Conservation (phyloP, 1,284 basidiomycete genomes). For the Heimioporus punctisporus region DNA sequence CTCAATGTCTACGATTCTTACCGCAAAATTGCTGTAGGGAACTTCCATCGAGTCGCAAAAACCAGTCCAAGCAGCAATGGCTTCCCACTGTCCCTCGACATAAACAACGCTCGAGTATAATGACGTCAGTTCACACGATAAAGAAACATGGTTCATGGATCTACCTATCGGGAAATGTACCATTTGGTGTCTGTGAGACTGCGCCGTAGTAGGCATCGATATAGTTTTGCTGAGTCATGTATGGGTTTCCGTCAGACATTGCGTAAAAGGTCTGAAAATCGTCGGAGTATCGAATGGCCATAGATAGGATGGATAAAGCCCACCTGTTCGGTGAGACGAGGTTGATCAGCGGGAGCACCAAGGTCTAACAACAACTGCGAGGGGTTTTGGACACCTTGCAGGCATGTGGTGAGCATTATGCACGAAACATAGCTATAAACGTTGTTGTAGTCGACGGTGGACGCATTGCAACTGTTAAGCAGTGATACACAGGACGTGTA, state of each 20-base stretch:
- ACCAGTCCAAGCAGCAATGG: constrained; percentile 23
- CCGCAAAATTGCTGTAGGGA: constrained; percentile 20
- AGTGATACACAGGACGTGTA: constrained; percentile 24
- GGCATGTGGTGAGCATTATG: constrained; percentile 24
- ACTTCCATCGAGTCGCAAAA: constrained; percentile 17
- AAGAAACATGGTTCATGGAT: not conserved
- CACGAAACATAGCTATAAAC: constrained; percentile 21
- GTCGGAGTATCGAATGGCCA: not conserved
- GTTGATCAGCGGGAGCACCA: constrained; percentile 13
- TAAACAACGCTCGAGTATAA: constrained; percentile 4
- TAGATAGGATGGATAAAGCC: not conserved
- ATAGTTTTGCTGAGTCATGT: constrained; percentile 24
- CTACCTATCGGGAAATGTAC: constrained; percentile 1
- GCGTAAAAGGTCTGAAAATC: constrained; percentile 12
- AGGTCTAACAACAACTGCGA: constrained; percentile 2
- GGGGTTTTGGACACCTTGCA: constrained; percentile 1
- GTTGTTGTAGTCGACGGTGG: constrained; percentile 15
- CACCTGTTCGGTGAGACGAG: constrained; percentile 16
- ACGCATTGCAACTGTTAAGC: constrained; percentile 19
- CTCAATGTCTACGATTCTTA: not conserved
- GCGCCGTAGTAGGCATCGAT: constrained; percentile 19
- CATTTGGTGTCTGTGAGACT: constrained; percentile 15
- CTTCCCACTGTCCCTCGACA: constrained; percentile 11
- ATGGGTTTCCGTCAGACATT: constrained; percentile 18
- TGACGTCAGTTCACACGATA: not conserved